These are phyloP conservation scores for Fraxinus latifolia DNA, from an alignment of 305 asterid species.

Conservation along the genomic window DNA sequence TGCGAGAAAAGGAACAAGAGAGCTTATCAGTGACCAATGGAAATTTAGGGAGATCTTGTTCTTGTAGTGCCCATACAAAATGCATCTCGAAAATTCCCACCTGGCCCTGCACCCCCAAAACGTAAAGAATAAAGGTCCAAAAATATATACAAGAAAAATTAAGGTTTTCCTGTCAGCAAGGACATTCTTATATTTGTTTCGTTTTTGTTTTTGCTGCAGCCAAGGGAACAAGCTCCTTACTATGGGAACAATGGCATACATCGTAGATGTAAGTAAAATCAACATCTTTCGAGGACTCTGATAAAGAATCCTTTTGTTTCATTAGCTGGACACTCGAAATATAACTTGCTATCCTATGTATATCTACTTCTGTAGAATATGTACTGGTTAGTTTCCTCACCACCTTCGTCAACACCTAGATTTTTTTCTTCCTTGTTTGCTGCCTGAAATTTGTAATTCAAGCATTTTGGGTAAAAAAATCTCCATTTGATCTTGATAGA, in stretches of 20 bases:
- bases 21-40: neutral
- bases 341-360: neutral
- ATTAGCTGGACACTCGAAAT: neutral
- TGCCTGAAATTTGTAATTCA: neutral
- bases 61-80: neutral
- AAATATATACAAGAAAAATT: neutral
- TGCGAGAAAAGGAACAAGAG: neutral
- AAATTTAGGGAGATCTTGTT: neutral
- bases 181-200: conserved; percentile 13
- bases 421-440: neutral
- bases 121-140: neutral
- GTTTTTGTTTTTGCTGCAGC: conserved; percentile 28
- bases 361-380: neutral
- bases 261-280: conserved; percentile 43
- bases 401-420: neutral
- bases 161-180: conserved; percentile 7
- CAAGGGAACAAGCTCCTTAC: conserved; percentile 36
- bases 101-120: neutral
- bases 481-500: neutral
- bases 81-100: neutral
- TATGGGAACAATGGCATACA: conserved; percentile 28
- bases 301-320: neutral
- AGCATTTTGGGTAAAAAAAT: neutral
- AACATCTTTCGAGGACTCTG: neutral
- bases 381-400: neutral